Evolutionary conservation across 192 early-diverging fungal genomes (phyloP).

Genomic region (Backusella mclennaniae): DNA sequence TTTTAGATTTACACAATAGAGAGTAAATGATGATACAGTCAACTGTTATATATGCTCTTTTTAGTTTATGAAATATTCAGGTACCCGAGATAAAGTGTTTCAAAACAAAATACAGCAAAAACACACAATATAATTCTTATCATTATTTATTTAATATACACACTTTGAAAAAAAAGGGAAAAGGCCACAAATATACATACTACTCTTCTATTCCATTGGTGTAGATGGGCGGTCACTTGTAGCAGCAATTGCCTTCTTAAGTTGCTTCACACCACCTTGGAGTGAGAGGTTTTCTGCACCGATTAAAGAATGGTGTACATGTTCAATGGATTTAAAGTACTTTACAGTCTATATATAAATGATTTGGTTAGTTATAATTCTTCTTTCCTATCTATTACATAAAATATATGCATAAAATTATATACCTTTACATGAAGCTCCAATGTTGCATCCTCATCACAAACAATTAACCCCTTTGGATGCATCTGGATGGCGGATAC

Average conservation of each 20-base stretch:
- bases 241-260: slow-evolving; percentile 2
- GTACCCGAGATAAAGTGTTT: not conserved
- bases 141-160: not conserved
- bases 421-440: slow-evolving; percentile 76
- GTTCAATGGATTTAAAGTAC: slow-evolving; percentile 86
- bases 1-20: not conserved
- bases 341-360: slow-evolving; percentile 57
- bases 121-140: not conserved
- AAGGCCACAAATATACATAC: not conserved
- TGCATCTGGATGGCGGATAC: slow-evolving; percentile 84
- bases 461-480: slow-evolving; percentile 76
- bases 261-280: slow-evolving; percentile 48
- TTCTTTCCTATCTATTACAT: not conserved
- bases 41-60: not conserved
- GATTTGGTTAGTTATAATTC: not conserved
- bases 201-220: slow-evolving; percentile 3
- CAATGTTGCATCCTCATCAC: slow-evolving; percentile 82
- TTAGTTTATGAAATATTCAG: not conserved
- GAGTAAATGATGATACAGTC: not conserved
- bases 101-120: not conserved
- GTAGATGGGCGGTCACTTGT: slow-evolving; percentile 18
- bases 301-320: slow-evolving; percentile 72
- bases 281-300: slow-evolving; percentile 68
- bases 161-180: not conserved
- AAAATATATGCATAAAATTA: not conserved